Evolutionary conservation across 1,284 basidiomycete species (phyloP), one percentile per base, ranked within the genome.

Genomic region (Peniophora sp.): DNA sequence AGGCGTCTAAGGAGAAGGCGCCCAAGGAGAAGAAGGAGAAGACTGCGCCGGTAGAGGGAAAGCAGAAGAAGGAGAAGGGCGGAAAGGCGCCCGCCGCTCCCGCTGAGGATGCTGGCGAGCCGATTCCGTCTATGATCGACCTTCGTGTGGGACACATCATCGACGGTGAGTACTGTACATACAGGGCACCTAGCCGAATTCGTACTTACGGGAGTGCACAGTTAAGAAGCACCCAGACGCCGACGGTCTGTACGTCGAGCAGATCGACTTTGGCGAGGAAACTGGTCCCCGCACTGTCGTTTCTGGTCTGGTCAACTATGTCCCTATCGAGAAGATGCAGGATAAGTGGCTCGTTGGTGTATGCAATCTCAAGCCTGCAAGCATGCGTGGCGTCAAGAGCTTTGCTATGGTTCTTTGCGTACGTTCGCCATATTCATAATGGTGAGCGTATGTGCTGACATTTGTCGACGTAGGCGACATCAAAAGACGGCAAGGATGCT

Each of bases 321-420:
- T 97, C 65, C 89, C 91, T 11, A 92, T 96, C 60, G 95, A 97
- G 61, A 73, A 94, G 59, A 95, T 98, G 87, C 79, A 80, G 34
- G 87, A 90, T 63, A 85, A 83, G 61, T 83, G 85, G 56, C 80
- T 97, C 38, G 82, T 97, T 54, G 90, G 88, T 14, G 89, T 97
- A 85, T 93, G 92, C 69, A 97, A 97, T 67, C 70, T 98, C 54
- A 97, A 98, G 69, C 95, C 94, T 3, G 95, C 89, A 16, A 88
- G 77, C 58, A 97, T 98, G 94, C 83, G 95, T 52, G 95, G 95
- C 3, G 83, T 97, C 58, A 97, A 96, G 72, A 95, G 92, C 55
- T 94, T 89, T 61, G 95, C 92, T 24, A 97, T 98, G 95, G 88
- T 98, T 32, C 83, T 98, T 56, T 90, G 86, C 61, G 92, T 92